Conservation (phyloP, 108 stramenopile genomes). For the Aurantiochytrium sp. region DNA sequence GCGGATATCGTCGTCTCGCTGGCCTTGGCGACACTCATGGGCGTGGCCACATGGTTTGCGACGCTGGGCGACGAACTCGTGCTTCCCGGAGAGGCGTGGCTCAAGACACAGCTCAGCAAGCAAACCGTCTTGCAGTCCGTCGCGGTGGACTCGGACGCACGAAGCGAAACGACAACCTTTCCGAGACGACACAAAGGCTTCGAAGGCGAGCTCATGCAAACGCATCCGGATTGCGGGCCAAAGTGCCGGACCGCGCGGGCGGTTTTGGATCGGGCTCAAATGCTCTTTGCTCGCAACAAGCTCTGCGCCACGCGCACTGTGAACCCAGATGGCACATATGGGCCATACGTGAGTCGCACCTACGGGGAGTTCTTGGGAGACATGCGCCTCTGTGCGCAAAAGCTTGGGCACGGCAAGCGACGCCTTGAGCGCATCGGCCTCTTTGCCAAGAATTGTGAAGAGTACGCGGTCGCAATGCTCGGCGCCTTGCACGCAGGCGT, state of each 20-base stretch:
- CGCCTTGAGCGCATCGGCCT: constrained; percentile 48
- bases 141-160: background rate
- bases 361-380: background rate
- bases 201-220: background rate
- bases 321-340: background rate
- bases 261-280: background rate
- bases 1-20: background rate
- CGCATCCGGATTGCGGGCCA: background rate
- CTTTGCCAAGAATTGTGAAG: constrained; percentile 84
- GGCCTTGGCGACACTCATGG: background rate
- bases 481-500: constrained; percentile 65
- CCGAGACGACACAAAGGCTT: background rate
- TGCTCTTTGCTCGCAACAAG: background rate
- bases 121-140: background rate
- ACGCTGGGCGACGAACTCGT: background rate
- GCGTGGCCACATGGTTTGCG: background rate
- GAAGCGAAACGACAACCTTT: background rate
- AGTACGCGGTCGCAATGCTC: constrained; percentile 85
- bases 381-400: background rate
- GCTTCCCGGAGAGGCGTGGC: background rate
- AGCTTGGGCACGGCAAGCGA: background rate
- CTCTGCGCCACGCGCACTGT: background rate
- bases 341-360: background rate
- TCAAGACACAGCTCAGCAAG: background rate
- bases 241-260: background rate